Conservation (phyloP, 2,329 filamentous ascomycete species). For the Cordyceps javanica region DNA sequence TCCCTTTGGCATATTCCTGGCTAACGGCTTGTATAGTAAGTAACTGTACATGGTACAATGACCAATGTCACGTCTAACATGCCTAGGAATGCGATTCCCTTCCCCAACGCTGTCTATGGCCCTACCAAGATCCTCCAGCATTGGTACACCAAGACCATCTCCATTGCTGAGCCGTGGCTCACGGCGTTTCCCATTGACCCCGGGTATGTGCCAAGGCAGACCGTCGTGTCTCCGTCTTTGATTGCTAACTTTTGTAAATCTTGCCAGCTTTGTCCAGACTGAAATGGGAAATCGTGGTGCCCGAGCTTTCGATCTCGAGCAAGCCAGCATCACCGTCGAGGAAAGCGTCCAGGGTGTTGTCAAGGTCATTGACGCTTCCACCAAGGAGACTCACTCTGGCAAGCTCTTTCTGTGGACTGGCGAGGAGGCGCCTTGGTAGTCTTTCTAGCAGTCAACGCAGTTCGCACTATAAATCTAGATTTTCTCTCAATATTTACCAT, state of each 20-base stretch:
- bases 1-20: accelerated
- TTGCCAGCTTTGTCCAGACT: constrained; percentile 31
- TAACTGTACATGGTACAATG: not conserved
- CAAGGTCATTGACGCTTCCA: constrained; percentile 6
- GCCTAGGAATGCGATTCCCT: constrained; percentile 15
- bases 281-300: constrained; percentile 35
- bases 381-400: constrained; percentile 1
- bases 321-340: constrained; percentile 29
- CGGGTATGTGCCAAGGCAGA: constrained; percentile 14
- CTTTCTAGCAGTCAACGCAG: not conserved
- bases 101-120: constrained; percentile 35
- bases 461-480: not conserved
- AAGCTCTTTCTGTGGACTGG: constrained; percentile 2
- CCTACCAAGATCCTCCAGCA: constrained; percentile 31
- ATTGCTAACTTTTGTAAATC: not conserved
- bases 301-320: constrained; percentile 21
- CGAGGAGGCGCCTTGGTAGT: not conserved
- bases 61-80: not conserved
- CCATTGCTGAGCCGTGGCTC: constrained; percentile 27
- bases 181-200: constrained; percentile 24
- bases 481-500: too few species aligned
- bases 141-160: constrained; percentile 25
- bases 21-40: not conserved
- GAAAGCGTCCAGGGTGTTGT: not conserved
- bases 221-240: too few species aligned